A percentile compares a stretch with the other conserved stretches of the same genome.
Evolutionary conservation across 768 basidiomycete species (phyloP).

Genomic region (Omphalotus guepiniiformis): DNA sequence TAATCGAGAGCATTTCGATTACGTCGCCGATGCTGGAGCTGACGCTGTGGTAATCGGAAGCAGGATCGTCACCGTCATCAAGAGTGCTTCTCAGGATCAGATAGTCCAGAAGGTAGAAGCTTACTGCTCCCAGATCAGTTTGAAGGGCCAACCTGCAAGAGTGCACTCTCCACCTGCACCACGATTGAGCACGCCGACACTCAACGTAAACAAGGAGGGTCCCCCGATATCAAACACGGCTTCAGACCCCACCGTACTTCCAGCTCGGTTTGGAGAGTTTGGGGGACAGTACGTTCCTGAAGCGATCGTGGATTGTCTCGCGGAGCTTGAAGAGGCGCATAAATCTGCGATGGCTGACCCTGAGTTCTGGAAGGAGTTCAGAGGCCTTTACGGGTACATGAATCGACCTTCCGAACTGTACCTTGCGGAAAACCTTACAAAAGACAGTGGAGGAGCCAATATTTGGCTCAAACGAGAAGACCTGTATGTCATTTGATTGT

Average conservation of each 20-base stretch:
- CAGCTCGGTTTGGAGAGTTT: constrained; percentile 88
- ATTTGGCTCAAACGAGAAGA: constrained; percentile 99
- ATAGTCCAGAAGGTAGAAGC: constrained; percentile 54
- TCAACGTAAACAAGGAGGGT: constrained; percentile 26
- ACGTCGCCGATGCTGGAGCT: constrained; percentile 82
- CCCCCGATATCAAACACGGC: constrained; percentile 24
- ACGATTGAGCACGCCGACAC: constrained; percentile 21
- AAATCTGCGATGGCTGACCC: constrained; percentile 84
- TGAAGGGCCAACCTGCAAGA: constrained; percentile 33
- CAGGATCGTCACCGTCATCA: constrained; percentile 77
- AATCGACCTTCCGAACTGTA: constrained; percentile 92
- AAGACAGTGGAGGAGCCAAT: constrained; percentile 86
- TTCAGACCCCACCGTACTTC: constrained; percentile 47
- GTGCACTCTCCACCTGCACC: constrained; percentile 27
- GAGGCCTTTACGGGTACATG: constrained; percentile 86
- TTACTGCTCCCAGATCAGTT: constrained; percentile 71
- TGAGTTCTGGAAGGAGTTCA: constrained; percentile 88
- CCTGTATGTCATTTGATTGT: constrained; percentile 43
- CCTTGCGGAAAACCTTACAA: constrained; percentile 85
- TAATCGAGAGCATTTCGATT: constrained; percentile 82
- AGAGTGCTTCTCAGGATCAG: constrained; percentile 48
- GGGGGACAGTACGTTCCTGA: constrained; percentile 99
- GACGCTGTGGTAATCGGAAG: constrained; percentile 96
- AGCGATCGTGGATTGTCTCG: constrained; percentile 87
- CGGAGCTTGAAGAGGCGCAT: constrained; percentile 90